phyloP scores from a whole-genome alignment of 805 yeast genomes.

The Blastobotrys parvus region DNA sequence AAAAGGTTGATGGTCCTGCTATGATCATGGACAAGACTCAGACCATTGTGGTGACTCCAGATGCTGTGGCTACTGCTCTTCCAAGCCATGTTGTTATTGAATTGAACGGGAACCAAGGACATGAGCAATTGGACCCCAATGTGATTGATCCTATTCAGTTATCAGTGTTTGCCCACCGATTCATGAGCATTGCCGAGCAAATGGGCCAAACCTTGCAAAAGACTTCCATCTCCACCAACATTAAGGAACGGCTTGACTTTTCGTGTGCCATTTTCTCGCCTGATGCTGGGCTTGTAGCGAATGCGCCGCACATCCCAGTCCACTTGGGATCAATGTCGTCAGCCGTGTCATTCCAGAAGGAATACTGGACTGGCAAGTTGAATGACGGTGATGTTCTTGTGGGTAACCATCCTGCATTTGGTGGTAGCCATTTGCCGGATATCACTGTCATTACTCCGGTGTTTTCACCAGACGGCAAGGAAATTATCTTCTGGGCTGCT shows the following conservation, averaged over 20 bases:
- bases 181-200: slow-evolving; percentile 87
- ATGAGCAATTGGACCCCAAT: slow-evolving; percentile 10
- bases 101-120: slow-evolving; percentile 11
- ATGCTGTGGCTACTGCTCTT: slow-evolving; percentile 45
- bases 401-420: slow-evolving; percentile 73
- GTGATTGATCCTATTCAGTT: slow-evolving; percentile 59
- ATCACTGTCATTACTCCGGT: slow-evolving; percentile 92
- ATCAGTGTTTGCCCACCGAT: slow-evolving; percentile 73
- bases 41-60: slow-evolving; percentile 65
- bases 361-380: slow-evolving; percentile 54
- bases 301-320: slow-evolving; percentile 85
- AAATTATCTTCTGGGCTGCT: slow-evolving; percentile 77
- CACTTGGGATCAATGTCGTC: slow-evolving; percentile 84
- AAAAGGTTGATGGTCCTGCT: slow-evolving; percentile 58
- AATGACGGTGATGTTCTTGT: slow-evolving; percentile 68
- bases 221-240: slow-evolving; percentile 75
- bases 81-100: slow-evolving; percentile 54
- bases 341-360: slow-evolving; percentile 59
- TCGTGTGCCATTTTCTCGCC: slow-evolving; percentile 78
- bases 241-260: slow-evolving; percentile 74
- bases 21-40: slow-evolving; percentile 75
- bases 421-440: slow-evolving; percentile 86
- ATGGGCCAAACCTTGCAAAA: slow-evolving; percentile 77
- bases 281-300: slow-evolving; percentile 72
- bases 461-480: slow-evolving; percentile 43